These are phyloP conservation scores for Fonsecaea pedrosoi DNA, from an alignment of 2,329 filamentous ascomycete species.

Conservation along the genomic window DNA sequence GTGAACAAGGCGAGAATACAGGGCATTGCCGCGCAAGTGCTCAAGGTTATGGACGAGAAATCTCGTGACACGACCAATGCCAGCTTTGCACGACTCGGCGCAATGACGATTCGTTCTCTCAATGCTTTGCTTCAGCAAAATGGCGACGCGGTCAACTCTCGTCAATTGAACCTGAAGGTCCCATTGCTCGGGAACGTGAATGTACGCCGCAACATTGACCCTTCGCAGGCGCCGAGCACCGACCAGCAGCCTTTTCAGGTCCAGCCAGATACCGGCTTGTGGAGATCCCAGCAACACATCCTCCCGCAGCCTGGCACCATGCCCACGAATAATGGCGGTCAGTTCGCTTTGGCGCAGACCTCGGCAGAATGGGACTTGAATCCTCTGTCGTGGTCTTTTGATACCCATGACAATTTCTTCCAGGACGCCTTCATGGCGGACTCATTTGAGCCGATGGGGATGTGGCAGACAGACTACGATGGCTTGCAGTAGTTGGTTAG, in stretches of 20 bases:
- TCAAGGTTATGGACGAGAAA: slow-evolving; percentile 29
- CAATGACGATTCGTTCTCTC: slow-evolving; percentile 29
- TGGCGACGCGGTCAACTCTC: not conserved
- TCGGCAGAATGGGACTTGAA: slow-evolving; percentile 18
- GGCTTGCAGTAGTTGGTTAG: not conserved
- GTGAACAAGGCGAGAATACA: slow-evolving; percentile 22
- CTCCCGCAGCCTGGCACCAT: not conserved
- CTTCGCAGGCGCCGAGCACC: not conserved
- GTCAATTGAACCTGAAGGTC: slow-evolving; percentile 27
- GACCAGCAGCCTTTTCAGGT: slow-evolving; percentile 6
- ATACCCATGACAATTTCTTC: slow-evolving; percentile 21
- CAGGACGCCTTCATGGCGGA: slow-evolving; percentile 27
- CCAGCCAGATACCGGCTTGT: slow-evolving; percentile 1
- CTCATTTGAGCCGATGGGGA: slow-evolving; percentile 12
- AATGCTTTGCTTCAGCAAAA: slow-evolving; percentile 22
- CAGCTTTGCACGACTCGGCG: slow-evolving; percentile 25
- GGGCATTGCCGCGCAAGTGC: slow-evolving; percentile 16
- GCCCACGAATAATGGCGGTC: not conserved
- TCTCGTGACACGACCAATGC: slow-evolving; percentile 15
- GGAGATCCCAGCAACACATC: not conserved
- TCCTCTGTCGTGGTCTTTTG: slow-evolving; percentile 30
- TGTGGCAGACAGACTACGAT: slow-evolving; percentile 19
- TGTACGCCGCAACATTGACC: slow-evolving; percentile 18
- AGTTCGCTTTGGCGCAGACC: not conserved
- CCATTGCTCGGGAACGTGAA: slow-evolving; percentile 31